Evolutionary conservation across 2,329 filamentous ascomycete species (phyloP), one percentile per base, ranked within the genome.

Genomic region (Sclerotinia spermophila): DNA sequence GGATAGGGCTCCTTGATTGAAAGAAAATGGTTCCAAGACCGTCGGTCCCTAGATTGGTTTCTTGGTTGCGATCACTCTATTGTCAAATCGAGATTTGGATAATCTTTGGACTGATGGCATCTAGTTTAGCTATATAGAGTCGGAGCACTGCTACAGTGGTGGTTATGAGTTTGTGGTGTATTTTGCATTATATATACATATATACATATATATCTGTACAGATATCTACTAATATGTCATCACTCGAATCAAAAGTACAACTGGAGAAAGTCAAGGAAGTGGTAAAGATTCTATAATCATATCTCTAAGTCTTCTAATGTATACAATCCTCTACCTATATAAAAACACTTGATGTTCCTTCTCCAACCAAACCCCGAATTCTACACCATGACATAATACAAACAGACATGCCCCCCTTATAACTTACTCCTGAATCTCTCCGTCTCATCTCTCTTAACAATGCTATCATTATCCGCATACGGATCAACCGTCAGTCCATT

Each of bases 401-500:
- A 27, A 15, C 6, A 51, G 58, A 17, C 3, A 5, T 21, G 5
- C n/a, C 11, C 15, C 33, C 42, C 68, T 72, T 78, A 87, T 76
- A 87, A 77, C 80, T 86, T 87, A 73, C 83, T 84, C 82, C 84
- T 85, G 66, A 81, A 79, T 51, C 76, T 79, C 5, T 73, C 72
- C 38, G 81, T 81, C 73, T 86, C 83, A 72, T 88, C 84, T 75
- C 85, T 87, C 84, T 87, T 90, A 77, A 92, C 85, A 76, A 92
- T 76, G 5, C 86, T 83, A 72, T 83, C 82, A 71, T 82, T 89
- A 75, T 89, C 84, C 10, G 91, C 90, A 79, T 93, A 91, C 1
- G 90, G 90, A 75, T 94, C 90, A 70, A 93, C 87, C 0, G 89
- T 89, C 70, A 92, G 82, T 27, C 87, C 85, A 77, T 94, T 94